Evolutionary conservation across 441 rosid genomes (phyloP), one percentile per base, ranked within the genome.

Genomic region (Arabidopsis lyrata): DNA sequence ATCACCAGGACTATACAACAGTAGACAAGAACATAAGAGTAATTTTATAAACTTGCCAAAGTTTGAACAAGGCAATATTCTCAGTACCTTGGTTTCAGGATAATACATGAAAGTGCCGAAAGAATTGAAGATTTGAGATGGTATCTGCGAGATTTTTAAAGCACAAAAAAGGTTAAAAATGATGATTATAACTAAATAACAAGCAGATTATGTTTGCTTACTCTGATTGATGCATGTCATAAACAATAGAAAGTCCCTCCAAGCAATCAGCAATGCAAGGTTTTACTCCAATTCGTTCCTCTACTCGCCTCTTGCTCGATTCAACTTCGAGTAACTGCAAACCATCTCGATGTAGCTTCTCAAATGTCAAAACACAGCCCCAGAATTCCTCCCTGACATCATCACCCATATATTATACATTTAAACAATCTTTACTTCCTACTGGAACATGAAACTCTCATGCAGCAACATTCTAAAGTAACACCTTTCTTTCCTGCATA

Each of bases 181-280:
- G 7, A 52, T 53, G 66, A 54, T 48, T 69, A 18, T 24, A 36
- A 66, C 62, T 58, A 16, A 41, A 42, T 59, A 54, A 18, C 22
- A 44, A 24, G 22, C 47, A 64, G 39, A 18, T 70, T 63, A 8
- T 32, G 38, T 47, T 67, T 13, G 78, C 68, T 77, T 86, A 88
- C 97, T 94, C 96, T 7, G 95, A 84, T 31, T 61, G 73, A 71
- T 90, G 92, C 96, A 91, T 90, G 6, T 86, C 86, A 68, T 80
- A 74, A 62, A 94, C 88, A 78, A 83, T 65, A 81, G 67, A 72
- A 59, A 94, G 93, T 27, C 97, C 92, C 56, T 94, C 87, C 66
- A 86, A 77, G 81, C 97, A 91, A 84, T 90, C 88, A 52, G 78
- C 74, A 15, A 88, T 79, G 71, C 75, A 69, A 5, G 97, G 98